Evolutionary conservation across 208 protist genomes (phyloP).

Genomic region (Blastocrithidia nonstop): DNA sequence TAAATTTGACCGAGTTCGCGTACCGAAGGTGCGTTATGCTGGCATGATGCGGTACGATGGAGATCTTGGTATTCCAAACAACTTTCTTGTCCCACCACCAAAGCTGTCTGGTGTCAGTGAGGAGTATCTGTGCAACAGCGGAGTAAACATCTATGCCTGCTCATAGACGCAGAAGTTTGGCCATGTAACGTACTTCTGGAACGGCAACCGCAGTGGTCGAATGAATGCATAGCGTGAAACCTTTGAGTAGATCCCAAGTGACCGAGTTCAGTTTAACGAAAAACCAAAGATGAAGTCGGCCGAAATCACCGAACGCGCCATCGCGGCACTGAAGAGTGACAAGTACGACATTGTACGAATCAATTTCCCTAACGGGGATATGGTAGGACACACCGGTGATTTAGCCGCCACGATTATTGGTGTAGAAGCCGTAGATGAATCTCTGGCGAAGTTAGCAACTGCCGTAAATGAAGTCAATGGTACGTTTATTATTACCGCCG

Average conservation of each 20-base stretch:
- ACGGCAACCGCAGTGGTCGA: conserved; percentile 91
- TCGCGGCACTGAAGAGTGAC: conserved; percentile 81
- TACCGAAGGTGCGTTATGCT: conserved; percentile 85
- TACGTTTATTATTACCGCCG: conserved; percentile 84
- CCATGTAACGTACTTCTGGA: conserved; percentile 95
- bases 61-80: conserved; percentile 89
- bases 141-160: conserved; percentile 82
- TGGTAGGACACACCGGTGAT: conserved; percentile 94
- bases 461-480: conserved; percentile 79
- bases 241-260: conserved; percentile 83
- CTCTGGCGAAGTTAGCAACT: conserved; percentile 59
- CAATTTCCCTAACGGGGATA: conserved; percentile 92
- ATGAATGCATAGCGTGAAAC: conserved; percentile 77
- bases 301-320: conserved; percentile 82
- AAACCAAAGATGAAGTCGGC: conserved; percentile 89
- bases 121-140: conserved; percentile 79
- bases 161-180: conserved; percentile 95
- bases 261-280: conserved; percentile 87
- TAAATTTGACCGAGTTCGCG: conserved; percentile 84
- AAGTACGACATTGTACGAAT: conserved; percentile 87
- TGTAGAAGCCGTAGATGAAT: conserved; percentile 76
- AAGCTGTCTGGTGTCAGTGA: conserved; percentile 74
- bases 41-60: conserved; percentile 94
- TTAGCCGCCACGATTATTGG: conserved; percentile 59
- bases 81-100: conserved; percentile 88